A percentile compares a stretch with the other conserved stretches of the same genome.
phyloP scores from a whole-genome alignment of 106 monocot genomes.

The Vanilla planifolia region DNA sequence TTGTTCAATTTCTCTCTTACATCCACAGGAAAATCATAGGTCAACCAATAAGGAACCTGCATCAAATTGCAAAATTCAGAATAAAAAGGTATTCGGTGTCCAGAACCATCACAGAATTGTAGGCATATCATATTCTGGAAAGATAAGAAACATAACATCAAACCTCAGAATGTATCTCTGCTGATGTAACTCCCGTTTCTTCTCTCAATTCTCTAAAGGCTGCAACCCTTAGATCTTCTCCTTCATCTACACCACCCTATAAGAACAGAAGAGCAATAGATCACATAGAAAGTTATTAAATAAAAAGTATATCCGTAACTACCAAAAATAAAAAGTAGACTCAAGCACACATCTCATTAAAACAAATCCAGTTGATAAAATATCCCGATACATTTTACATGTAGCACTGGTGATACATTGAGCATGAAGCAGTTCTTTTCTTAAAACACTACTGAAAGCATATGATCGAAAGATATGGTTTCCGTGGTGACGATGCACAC shows the following conservation, averaged over 20 bases:
- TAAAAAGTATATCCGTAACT: no score
- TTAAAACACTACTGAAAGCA: no score
- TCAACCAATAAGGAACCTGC: slow-evolving; percentile 83
- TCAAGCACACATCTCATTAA: no score
- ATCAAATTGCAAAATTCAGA: slow-evolving; percentile 8
- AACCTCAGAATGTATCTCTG: slow-evolving; percentile 79
- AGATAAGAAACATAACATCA: not conserved
- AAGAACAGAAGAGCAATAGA: not conserved
- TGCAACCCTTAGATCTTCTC: slow-evolving; percentile 72
- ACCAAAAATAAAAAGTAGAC: no score
- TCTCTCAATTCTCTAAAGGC: slow-evolving; percentile 78
- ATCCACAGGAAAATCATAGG: slow-evolving; percentile 86
- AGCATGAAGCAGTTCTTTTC: no score
- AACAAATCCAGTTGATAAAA: no score
- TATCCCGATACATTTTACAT: no score
- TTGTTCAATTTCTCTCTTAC: slow-evolving; percentile 70
- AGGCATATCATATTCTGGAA: not conserved
- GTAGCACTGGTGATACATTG: no score
- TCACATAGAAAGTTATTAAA: not conserved
- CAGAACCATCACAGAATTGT: not conserved
- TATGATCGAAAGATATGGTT: no score
- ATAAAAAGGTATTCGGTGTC: not conserved
- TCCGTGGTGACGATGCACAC: no score
- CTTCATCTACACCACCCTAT: slow-evolving; percentile 81
- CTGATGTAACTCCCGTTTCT: slow-evolving; percentile 88